Base-by-base conservation (phyloP, 2,329 filamentous ascomycete species). In the Claviceps sp. region DNA sequence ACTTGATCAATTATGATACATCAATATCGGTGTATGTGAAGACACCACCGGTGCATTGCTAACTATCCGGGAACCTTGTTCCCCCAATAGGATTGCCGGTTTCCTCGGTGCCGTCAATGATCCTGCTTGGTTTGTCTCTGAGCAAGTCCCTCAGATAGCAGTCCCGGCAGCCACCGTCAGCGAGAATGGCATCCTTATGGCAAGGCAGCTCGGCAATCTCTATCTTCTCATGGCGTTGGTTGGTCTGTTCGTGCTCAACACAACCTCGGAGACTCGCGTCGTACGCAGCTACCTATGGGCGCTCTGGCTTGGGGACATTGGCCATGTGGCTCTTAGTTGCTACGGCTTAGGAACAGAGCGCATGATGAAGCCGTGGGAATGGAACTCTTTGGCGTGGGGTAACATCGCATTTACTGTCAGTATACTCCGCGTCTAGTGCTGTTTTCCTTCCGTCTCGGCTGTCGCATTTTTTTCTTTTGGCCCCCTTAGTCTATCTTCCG, bases 341-440 rank as follows among this genome's bases (percentile, higher is more conserved):
- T 79, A 77, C 59, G 75, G 73, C 6, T 70, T 88, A 56, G 84
- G 81, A 8, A 71, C 70, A 61, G 71, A 77, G 10, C 68, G 68
- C 38, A 73, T 78, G 47, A 56, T 77, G 45, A 73, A 80, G 57
- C 65, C 84, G 11, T 65, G 60, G 4, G 68, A 65, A 22, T 89
- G 85, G 85, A 88, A 87, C 63, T 69, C 75, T 38, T 76, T 84
- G 71, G 77, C 81, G n/a, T 86, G 81, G 79, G 85, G 85, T 2
- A 89, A 89, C 60, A 73, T 89, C 56, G 82, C 76, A 7, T 73
- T 75, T 48, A 87, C 84, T 26, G 76, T 81, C 59, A 68, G 75
- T 64, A 22, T 22, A 34, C 30, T 34, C 30, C 30, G 30, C 4
- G 30, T 10, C 30, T 34, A 49, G 26, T 39, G 14, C 13, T 14